A percentile compares a stretch with the other conserved stretches of the same genome.
These are phyloP conservation scores for Pholiota molesta DNA, from an alignment of 768 basidiomycete genomes.

Conservation along the genomic window DNA sequence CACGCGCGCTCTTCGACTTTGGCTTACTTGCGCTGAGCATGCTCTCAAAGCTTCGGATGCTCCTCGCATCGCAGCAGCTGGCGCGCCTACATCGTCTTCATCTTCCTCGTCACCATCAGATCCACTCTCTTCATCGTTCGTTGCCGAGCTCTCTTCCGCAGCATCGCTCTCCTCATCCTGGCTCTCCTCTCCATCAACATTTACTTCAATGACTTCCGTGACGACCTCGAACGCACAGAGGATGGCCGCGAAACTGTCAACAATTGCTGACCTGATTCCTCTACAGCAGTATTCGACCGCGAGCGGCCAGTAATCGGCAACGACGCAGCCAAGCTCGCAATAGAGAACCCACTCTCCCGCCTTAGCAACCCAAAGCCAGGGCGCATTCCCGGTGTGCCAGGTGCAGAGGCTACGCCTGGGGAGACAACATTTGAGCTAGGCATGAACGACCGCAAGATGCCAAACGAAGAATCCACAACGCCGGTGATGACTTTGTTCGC, in stretches of 20 bases:
- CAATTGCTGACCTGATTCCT: constrained; percentile 50
- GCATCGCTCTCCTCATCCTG: constrained; percentile 44
- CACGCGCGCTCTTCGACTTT: constrained; percentile 18
- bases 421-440: constrained; percentile 38
- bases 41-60: constrained; percentile 85
- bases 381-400: constrained; percentile 36
- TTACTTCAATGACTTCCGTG: constrained; percentile 19
- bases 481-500: constrained; percentile 85
- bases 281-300: constrained; percentile 30
- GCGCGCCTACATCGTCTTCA: constrained; percentile 36
- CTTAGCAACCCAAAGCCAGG: constrained; percentile 71
- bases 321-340: constrained; percentile 69
- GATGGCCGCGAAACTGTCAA: constrained; percentile 47
- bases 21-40: constrained; percentile 65
- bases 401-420: constrained; percentile 14
- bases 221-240: constrained; percentile 38
- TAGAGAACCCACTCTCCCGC: constrained; percentile 81
- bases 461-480: constrained; percentile 90
- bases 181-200: constrained; percentile 28
- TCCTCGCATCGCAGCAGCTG: constrained; percentile 55
- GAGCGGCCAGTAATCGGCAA: constrained; percentile 56
- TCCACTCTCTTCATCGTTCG: constrained; percentile 1
- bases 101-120: constrained; percentile 39
- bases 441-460: constrained; percentile 79
- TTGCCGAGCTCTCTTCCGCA: constrained; percentile 21